Evolutionary conservation across 2,329 filamentous ascomycete species (phyloP).

Genomic region (Phialophora chinensis): DNA sequence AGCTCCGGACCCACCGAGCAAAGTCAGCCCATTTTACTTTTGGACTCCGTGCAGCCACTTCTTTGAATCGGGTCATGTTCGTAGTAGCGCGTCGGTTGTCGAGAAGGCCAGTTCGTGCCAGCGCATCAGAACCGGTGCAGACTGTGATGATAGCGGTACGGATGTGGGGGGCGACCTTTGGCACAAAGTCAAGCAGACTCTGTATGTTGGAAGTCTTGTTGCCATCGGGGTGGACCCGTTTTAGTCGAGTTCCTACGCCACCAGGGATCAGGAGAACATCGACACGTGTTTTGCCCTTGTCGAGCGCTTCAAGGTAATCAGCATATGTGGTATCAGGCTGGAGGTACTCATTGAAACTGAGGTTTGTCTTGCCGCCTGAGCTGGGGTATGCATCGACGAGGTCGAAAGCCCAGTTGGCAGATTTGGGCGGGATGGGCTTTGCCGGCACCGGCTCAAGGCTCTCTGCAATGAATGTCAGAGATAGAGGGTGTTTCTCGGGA

Average conservation of each 20-base stretch:
- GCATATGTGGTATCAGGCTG: slow-evolving; percentile 58
- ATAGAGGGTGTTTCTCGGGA: slow-evolving; percentile 38
- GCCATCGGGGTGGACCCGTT: slow-evolving; percentile 30
- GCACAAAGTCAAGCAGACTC: slow-evolving; percentile 31
- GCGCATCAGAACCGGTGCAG: slow-evolving; percentile 68
- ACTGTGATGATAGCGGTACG: slow-evolving; percentile 60
- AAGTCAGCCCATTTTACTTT: slow-evolving; percentile 65
- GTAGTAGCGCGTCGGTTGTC: slow-evolving; percentile 68
- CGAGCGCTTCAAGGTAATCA: slow-evolving; percentile 22
- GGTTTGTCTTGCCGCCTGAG: slow-evolving; percentile 34
- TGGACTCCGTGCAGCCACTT: slow-evolving; percentile 55
- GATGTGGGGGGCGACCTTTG: slow-evolving; percentile 27
- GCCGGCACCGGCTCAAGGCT: slow-evolving; percentile 45
- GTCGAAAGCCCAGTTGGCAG: slow-evolving; percentile 35
- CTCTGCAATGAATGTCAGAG: slow-evolving; percentile 42
- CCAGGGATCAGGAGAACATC: slow-evolving; percentile 72
- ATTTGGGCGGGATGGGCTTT: slow-evolving; percentile 32
- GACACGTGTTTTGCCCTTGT: slow-evolving; percentile 9
- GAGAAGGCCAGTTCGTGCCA: slow-evolving; percentile 65
- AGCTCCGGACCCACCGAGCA: slow-evolving; percentile 64
- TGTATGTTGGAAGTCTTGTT: slow-evolving; percentile 30
- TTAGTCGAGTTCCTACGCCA: slow-evolving; percentile 56
- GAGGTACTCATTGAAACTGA: slow-evolving; percentile 46
- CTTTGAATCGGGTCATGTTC: slow-evolving; percentile 66
- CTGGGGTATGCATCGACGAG: slow-evolving; percentile 26